Evolutionary conservation across 257 asterid species (phyloP), one percentile per base, ranked within the genome.

Genomic region (Petrea volubilis): DNA sequence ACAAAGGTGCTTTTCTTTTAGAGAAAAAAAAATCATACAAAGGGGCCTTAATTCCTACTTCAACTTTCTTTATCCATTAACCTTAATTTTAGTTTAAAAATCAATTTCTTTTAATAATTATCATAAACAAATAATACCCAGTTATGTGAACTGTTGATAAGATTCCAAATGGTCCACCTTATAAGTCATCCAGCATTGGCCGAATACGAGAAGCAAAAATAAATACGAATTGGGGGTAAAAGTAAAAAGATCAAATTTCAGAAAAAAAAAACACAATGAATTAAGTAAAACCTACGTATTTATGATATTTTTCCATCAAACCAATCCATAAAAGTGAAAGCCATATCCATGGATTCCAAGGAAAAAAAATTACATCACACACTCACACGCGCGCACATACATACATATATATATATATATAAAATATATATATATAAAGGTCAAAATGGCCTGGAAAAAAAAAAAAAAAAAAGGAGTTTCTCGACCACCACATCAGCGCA

Each of bases 401-500:
- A 31, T 3, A 31, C 38, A 31, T 31, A 31, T 31, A 31, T 31
- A 31, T 31, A 31, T 13, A 29, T 23, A 33, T 7, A 6, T n/a
- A n/a, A n/a, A n/a, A n/a, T n/a, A n/a, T n/a, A n/a, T n/a, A 40
- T 1, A 17, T 25, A 27, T 62, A 63, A 25, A 38, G 27, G 49
- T 20, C 67, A 67, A 57, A 73, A 60, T 28, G 52, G 20, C 20
- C 15, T 25, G 14, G 18, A 58, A 12, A n/a, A 61, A 12, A 38
- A n/a, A n/a, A n/a, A n/a, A n/a, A n/a, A 38, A 8, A n/a, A n/a
- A n/a, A n/a, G n/a, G n/a, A 18, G 17, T 53, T 52, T 66, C 63
- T 33, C 43, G 66, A 71, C 61, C 68, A 67, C 20, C 43, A 7
- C 10, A 38, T 31, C 38, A 44, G 34, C 67, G 50, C 56, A 76